phyloP scores from a whole-genome alignment of 2,329 filamentous ascomycete species.

The Gliomastix tumulicola region DNA sequence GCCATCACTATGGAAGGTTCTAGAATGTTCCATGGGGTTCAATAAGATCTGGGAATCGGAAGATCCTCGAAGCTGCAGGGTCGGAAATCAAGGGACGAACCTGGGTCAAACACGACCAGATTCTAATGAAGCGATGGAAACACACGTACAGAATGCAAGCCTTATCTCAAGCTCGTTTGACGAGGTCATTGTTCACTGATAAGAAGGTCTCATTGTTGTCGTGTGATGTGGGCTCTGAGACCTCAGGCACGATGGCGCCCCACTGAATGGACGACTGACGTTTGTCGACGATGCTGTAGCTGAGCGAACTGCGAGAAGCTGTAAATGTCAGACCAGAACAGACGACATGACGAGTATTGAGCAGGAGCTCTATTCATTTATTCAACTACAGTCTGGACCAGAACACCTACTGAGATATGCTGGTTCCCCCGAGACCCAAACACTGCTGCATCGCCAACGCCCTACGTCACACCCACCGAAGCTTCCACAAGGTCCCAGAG shows the following conservation, averaged over 20 bases:
- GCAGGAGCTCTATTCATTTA: too few relatives aligned
- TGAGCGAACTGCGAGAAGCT: too few relatives aligned
- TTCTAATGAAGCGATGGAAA: too few relatives aligned
- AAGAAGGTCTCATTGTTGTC: too few relatives aligned
- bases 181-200: not conserved
- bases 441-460: not conserved
- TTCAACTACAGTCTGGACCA: not conserved
- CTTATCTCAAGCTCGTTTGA: not conserved
- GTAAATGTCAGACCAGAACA: too few relatives aligned
- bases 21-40: conserved; percentile 18
- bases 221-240: too few relatives aligned
- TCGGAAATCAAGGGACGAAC: not conserved
- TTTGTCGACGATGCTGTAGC: too few relatives aligned
- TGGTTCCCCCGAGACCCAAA: not conserved
- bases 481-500: conserved; percentile 5
- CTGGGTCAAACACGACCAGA: not conserved
- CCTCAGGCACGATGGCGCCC: too few relatives aligned
- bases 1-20: conserved; percentile 24
- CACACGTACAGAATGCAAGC: not conserved
- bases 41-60: not conserved
- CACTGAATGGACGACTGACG: too few relatives aligned
- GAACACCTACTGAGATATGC: not conserved
- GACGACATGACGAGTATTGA: not conserved
- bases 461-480: conserved; percentile 4
- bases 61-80: not conserved